Evolutionary conservation across 1,139 yeast genomes (phyloP).

Genomic region (Scheffersomyces quercinus): DNA sequence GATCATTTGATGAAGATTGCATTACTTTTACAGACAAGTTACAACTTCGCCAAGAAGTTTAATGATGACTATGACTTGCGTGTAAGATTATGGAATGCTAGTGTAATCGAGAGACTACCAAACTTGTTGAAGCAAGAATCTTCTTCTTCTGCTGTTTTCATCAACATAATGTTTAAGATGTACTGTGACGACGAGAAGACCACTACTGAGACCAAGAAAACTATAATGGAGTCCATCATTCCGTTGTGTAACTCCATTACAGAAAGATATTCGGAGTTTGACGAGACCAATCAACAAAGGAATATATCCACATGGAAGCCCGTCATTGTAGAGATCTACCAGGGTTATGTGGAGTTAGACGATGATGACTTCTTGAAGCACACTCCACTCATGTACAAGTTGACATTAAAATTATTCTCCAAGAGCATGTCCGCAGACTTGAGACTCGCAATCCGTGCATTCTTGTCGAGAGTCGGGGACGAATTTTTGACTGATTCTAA

Average conservation of each 20-base stretch:
- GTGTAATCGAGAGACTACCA: conserved; percentile 89
- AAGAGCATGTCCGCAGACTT: conserved; percentile 71
- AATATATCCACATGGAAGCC: conserved; percentile 88
- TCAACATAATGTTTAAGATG: conserved; percentile 76
- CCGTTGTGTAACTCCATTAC: conserved; percentile 74
- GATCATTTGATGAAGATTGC: conserved; percentile 60
- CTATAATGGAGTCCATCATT: conserved; percentile 56
- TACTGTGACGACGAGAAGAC: conserved; percentile 68
- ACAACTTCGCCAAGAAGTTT: conserved; percentile 80
- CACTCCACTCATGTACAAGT: conserved; percentile 67
- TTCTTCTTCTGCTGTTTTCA: conserved; percentile 83
- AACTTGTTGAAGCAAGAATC: conserved; percentile 90
- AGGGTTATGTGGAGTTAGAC: conserved; percentile 77
- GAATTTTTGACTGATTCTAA: conserved; percentile 33
- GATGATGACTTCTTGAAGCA: conserved; percentile 68
- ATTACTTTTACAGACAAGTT: conserved; percentile 63
- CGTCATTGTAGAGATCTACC: conserved; percentile 81
- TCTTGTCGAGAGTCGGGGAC: conserved; percentile 72
- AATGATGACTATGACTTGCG: conserved; percentile 88
- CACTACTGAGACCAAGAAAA: conserved; percentile 31
- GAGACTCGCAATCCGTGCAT: conserved; percentile 64
- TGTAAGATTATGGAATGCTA: conserved; percentile 85
- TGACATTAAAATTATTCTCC: conserved; percentile 65
- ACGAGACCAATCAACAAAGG: conserved; percentile 74
- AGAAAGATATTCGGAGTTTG: conserved; percentile 68